Conservation (phyloP, 2,329 filamentous ascomycete genomes). For the Tolypocladium paradoxum region DNA sequence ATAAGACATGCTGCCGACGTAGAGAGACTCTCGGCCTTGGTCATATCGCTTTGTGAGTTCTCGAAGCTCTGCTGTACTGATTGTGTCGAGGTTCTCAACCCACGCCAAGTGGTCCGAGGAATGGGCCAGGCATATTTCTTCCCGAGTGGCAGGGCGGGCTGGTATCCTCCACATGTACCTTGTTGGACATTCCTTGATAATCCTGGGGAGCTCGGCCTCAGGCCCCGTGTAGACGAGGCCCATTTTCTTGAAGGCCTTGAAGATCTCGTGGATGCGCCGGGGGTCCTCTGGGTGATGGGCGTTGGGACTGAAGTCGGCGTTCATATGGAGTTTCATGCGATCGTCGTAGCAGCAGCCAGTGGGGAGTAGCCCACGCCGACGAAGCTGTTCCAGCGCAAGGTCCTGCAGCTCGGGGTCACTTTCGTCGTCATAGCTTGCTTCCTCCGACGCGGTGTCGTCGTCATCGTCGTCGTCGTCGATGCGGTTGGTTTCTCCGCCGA, state of each 20-base stretch:
- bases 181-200: conserved; percentile 43
- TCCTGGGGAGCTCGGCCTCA: conserved; percentile 39
- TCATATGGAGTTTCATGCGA: conserved; percentile 91
- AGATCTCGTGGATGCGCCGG: conserved; percentile 83
- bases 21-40: conserved; percentile 62
- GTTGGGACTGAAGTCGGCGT: conserved; percentile 60
- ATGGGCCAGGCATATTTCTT: conserved; percentile 76
- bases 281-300: conserved; percentile 93
- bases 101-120: conserved; percentile 67
- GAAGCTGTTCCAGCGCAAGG: conserved; percentile 25
- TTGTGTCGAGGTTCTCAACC: conserved; percentile 48
- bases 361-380: conserved; percentile 42
- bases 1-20: conserved; percentile 74
- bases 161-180: conserved; percentile 66
- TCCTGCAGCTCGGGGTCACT: conserved; percentile 25
- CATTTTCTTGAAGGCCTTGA: conserved; percentile 72
- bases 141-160: conserved; percentile 63
- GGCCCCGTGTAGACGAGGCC: conserved; percentile 61
- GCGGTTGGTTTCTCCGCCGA: conserved; percentile 8
- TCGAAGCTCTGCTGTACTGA: conserved; percentile 55
- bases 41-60: conserved; percentile 51
- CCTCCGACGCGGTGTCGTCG: conserved; percentile 21
- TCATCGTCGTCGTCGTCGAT: conserved; percentile 18
- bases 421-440: conserved; percentile 23
- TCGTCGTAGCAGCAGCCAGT: conserved; percentile 85